Conservation (phyloP, 108 stramenopile genomes). For the Bacterosira constricta region DNA sequence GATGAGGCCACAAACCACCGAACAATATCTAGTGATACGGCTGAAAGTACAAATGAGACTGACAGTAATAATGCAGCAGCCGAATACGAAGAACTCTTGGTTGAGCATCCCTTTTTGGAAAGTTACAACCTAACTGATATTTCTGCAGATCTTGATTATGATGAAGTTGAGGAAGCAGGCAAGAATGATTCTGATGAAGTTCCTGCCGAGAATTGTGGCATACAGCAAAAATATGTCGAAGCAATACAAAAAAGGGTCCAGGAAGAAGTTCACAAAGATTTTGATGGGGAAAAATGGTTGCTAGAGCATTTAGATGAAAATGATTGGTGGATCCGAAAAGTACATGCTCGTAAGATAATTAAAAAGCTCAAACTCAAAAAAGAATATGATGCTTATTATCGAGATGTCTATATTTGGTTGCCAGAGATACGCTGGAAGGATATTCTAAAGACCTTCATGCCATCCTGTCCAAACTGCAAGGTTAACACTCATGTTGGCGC, state of each 20-base stretch:
- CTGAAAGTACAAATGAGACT: too few species aligned
- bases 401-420: conserved; percentile 33
- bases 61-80: too few species aligned
- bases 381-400: conserved; percentile 23
- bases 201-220: not conserved
- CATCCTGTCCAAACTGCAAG: conserved; percentile 32
- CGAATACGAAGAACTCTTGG: too few species aligned
- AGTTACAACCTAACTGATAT: not conserved
- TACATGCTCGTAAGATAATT: not conserved
- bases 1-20: too few species aligned
- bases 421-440: conserved; percentile 27
- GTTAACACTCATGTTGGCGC: conserved; percentile 19
- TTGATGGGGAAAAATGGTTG: not conserved
- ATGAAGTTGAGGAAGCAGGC: not conserved
- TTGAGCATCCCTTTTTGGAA: too few species aligned
- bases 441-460: conserved; percentile 8
- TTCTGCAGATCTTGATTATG: not conserved
- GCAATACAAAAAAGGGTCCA: conserved; percentile 11
- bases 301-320: not conserved
- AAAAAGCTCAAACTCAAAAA: not conserved
- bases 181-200: not conserved
- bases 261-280: conserved; percentile 2
- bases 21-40: too few species aligned
- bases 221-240: conserved; percentile 1
- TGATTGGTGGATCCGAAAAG: not conserved